Evolutionary conservation across 2,329 filamentous ascomycete species (phyloP).

Genomic region (Leptographium radiaticola): DNA sequence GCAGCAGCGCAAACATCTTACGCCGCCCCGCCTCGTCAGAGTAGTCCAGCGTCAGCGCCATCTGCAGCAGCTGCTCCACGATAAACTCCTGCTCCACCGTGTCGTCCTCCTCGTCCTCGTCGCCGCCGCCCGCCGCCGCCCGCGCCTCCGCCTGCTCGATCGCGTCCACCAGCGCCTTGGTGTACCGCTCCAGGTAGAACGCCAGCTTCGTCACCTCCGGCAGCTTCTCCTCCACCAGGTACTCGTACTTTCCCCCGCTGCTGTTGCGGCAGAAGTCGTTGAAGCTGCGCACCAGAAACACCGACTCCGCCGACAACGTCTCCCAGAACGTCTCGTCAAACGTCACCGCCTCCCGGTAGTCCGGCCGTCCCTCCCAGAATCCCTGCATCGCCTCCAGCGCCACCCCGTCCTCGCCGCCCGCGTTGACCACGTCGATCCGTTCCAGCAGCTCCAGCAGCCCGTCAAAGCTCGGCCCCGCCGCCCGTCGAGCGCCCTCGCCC

Average conservation of each 20-base stretch:
- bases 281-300: slow-evolving; percentile 83
- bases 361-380: slow-evolving; percentile 87
- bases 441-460: slow-evolving; percentile 83
- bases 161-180: slow-evolving; percentile 53
- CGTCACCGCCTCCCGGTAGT: slow-evolving; percentile 59
- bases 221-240: slow-evolving; percentile 78
- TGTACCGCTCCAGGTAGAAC: slow-evolving; percentile 72
- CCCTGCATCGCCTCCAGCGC: slow-evolving; percentile 88
- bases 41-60: slow-evolving; percentile 85
- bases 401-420: slow-evolving; percentile 78
- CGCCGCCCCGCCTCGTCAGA: slow-evolving; percentile 91
- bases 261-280: slow-evolving; percentile 81
- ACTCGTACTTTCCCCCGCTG: slow-evolving; percentile 60
- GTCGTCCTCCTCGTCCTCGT: slow-evolving; percentile 59
- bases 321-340: slow-evolving; percentile 72
- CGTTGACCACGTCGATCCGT: slow-evolving; percentile 85
- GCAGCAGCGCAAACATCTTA: slow-evolving; percentile 88
- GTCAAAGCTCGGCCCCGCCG: slow-evolving; percentile 56
- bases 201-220: slow-evolving; percentile 88
- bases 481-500: slow-evolving; percentile 30
- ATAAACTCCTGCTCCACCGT: slow-evolving; percentile 88
- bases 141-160: slow-evolving; percentile 43
- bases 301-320: slow-evolving; percentile 68
- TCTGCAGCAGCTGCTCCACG: slow-evolving; percentile 86
- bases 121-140: slow-evolving; percentile 40